These are phyloP conservation scores for Afroboletus lepidellus DNA, from an alignment of 1,284 basidiomycete genomes.

Conservation along the genomic window DNA sequence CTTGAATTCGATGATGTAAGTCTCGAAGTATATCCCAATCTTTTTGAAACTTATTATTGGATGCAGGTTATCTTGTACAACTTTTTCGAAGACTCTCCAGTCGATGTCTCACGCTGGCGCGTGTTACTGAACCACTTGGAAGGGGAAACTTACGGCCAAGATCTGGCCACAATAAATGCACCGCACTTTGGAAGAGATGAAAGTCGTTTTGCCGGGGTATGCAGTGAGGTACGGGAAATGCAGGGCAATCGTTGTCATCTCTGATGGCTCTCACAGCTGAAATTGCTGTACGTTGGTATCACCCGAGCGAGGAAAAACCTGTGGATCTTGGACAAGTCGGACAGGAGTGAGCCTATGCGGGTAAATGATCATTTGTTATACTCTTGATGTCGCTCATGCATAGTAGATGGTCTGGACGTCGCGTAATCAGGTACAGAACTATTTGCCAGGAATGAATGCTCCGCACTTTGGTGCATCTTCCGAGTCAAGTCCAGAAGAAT, in stretches of 20 bases:
- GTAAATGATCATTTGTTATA: conserved; percentile 36
- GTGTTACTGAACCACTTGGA: conserved; percentile 49
- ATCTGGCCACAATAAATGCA: conserved; percentile 27
- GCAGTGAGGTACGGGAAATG: conserved; percentile 48
- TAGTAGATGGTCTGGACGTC: conserved; percentile 50
- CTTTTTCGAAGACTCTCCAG: conserved; percentile 65
- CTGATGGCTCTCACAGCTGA: conserved; percentile 44
- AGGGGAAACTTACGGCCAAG: conserved; percentile 12
- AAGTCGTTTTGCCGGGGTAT: conserved; percentile 54
- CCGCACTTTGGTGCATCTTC: conserved; percentile 52
- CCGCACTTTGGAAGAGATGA: conserved; percentile 51
- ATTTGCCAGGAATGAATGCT: conserved; percentile 42
- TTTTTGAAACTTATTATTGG: neutral
- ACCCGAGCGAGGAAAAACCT: conserved; percentile 66
- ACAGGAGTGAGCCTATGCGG: conserved; percentile 55
- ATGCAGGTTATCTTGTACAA: conserved; percentile 66
- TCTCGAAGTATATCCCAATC: neutral
- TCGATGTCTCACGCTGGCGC: conserved; percentile 55
- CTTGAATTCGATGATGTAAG: conserved; percentile 70
- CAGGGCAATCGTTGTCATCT: neutral
- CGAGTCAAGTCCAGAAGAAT: conserved; percentile 42
- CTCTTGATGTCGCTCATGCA: neutral
- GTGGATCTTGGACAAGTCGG: conserved; percentile 65
- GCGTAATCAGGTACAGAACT: conserved; percentile 43
- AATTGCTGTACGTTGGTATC: conserved; percentile 68